Conservation (phyloP, 2,329 filamentous ascomycete genomes). For the Blastomyces gilchristii region DNA sequence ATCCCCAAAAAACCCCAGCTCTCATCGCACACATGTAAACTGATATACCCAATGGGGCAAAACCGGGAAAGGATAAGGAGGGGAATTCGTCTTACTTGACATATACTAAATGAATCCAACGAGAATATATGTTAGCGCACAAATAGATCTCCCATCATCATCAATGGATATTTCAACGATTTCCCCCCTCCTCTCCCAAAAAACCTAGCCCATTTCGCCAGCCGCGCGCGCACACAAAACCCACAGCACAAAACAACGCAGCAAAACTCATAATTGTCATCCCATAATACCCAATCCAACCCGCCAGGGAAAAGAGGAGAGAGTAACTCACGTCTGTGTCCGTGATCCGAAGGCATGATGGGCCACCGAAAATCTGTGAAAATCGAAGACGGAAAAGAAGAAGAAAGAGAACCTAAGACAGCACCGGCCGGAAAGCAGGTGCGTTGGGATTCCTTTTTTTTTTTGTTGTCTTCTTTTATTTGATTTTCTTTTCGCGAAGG, state of each 20-base stretch:
- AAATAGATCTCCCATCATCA: constrained; percentile 5
- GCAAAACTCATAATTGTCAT: background rate
- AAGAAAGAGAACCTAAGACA: constrained; percentile 3
- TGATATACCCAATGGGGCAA: background rate
- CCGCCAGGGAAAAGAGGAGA: background rate
- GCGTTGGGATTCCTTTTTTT: background rate
- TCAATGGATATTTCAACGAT: background rate
- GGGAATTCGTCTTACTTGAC: constrained; percentile 62
- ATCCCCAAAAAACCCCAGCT: background rate
- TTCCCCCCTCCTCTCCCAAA: background rate
- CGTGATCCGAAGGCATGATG: constrained; percentile 82
- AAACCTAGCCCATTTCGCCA: background rate
- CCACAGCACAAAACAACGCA: background rate
- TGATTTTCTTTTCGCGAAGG: background rate
- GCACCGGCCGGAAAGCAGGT: background rate
- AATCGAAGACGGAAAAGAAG: constrained; percentile 21
- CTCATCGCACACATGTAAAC: background rate
- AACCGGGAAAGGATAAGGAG: constrained; percentile 4
- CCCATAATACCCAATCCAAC: constrained; percentile 1
- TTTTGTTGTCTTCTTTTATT: background rate
- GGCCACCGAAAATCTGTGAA: constrained; percentile 4
- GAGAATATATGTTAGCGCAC: constrained; percentile 15
- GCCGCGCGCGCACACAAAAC: constrained; percentile 2
- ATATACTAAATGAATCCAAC: constrained; percentile 52
- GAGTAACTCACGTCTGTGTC: constrained; percentile 68